Evolutionary conservation across 495 filamentous ascomycete species (phyloP).

Genomic region (Penicillium malachiteum): DNA sequence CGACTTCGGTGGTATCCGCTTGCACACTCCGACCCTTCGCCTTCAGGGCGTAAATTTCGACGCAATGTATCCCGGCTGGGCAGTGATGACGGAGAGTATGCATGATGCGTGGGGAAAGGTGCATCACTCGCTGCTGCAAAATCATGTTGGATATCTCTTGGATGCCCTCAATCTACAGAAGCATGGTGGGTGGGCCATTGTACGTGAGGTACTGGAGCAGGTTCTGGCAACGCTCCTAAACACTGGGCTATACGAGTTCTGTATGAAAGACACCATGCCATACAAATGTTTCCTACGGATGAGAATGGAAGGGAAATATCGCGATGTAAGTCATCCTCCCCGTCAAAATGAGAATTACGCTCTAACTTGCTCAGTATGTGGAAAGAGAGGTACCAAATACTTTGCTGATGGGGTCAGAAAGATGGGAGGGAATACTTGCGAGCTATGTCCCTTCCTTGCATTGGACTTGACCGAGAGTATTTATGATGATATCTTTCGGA

Average conservation of each 20-base stretch:
- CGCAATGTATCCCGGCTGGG: constrained; percentile 1
- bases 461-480: not conserved
- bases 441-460: constrained; percentile 4
- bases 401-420: constrained; percentile 4
- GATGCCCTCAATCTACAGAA: constrained; percentile 5
- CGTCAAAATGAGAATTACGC: not conserved
- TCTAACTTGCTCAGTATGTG: constrained; percentile 11
- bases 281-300: constrained; percentile 25
- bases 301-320: constrained; percentile 20
- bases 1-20: constrained; percentile 21
- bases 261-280: constrained; percentile 19
- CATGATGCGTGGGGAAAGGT: constrained; percentile 21
- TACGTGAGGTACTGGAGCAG: constrained; percentile 1
- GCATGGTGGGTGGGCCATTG: constrained; percentile 13
- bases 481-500: no score
- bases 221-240: not conserved
- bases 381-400: constrained; percentile 15
- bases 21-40: constrained; percentile 21
- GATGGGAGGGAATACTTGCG: not conserved
- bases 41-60: not conserved
- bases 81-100: constrained; percentile 13
- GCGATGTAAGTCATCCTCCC: constrained; percentile 17
- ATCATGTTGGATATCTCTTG: constrained; percentile 15
- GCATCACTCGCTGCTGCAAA: constrained; percentile 24
- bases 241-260: constrained; percentile 10